Percentiles rank a stretch among this genome's conserved stretches.
Conservation (phyloP, 805 yeast species). For the Metschnikowia kofuensis region DNA sequence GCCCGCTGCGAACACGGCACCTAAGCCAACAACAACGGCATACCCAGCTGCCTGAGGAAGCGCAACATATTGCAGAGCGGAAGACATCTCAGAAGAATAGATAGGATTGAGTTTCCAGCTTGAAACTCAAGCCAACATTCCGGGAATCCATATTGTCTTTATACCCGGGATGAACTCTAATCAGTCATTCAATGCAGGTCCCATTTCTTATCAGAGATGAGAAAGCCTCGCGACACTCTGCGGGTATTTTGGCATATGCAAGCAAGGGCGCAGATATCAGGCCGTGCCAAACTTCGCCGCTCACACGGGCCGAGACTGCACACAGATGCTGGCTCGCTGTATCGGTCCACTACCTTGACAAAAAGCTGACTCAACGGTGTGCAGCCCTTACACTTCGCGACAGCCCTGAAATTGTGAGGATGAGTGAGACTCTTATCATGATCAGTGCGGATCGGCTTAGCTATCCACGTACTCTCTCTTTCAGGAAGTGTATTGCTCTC, state of each 20-base stretch:
- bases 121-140: too few relatives aligned
- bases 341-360: too few relatives aligned
- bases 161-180: background rate
- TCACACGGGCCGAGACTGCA: constrained; percentile 5
- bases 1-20: constrained; percentile 70
- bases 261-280: too few relatives aligned
- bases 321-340: background rate
- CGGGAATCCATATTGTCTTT: background rate
- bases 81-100: constrained; percentile 12
- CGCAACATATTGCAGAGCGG: constrained; percentile 24
- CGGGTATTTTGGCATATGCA: too few relatives aligned
- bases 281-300: background rate
- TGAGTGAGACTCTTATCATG: background rate
- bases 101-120: too few relatives aligned
- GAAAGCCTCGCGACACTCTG: background rate
- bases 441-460: background rate
- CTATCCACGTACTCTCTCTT: background rate
- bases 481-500: background rate
- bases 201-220: constrained; percentile 7
- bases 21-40: constrained; percentile 86
- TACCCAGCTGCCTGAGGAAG: constrained; percentile 82
- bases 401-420: too few relatives aligned
- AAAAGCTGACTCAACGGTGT: too few relatives aligned
- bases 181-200: constrained; percentile 1
- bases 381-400: too few relatives aligned